Evolutionary conservation across 352 stramenopile species (phyloP), one percentile per base, ranked within the genome.

Genomic region (Phytophthora pluvialis): DNA sequence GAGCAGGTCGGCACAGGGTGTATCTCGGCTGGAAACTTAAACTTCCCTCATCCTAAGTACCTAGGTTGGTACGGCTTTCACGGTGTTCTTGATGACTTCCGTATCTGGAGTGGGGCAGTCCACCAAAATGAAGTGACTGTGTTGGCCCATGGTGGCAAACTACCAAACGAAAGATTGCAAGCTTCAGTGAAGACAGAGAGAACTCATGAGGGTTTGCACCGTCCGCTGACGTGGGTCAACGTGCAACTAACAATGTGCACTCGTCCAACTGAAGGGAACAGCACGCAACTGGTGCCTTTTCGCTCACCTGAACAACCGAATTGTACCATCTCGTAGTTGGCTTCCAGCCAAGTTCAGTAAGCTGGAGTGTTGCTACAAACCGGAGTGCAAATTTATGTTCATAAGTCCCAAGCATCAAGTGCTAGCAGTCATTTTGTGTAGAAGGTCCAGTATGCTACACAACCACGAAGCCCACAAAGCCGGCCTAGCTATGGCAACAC

Each of bases 61-160:
- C 39, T 50, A 35, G 56, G 69, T 0, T 83, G 70, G 72, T 78
- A 77, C 49, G 60, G 44, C 0, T 83, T 81, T 26, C 51, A 73
- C 29, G 75, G 75, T 3, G 9, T 78, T 3, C 29, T 83, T 7
- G 62, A 83, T 39, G 68, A 73, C 31, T 76, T 81, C 39, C 69
- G 66, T n/a, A 26, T 77, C 9, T 83, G 68, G 68, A 48, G 52
- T 16, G 51, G 47, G 51, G 48, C 33, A 60, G 60, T 78, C 5
- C 48, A 40, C 0, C 35, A 47, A 12, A 12, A 49, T 0, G 51
- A 67, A 5, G 28, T 78, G 9, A 9, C 28, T 5, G 13, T 25
- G n/a, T 42, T 75, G 10, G 45, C 44, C 18, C 12, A 21, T 58
- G 40, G 32, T n/a, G 45, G 16, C 33, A 31, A 21, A 21, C 31